phyloP scores from a whole-genome alignment of 1,139 yeast species.

The Candida tunisiensis region DNA sequence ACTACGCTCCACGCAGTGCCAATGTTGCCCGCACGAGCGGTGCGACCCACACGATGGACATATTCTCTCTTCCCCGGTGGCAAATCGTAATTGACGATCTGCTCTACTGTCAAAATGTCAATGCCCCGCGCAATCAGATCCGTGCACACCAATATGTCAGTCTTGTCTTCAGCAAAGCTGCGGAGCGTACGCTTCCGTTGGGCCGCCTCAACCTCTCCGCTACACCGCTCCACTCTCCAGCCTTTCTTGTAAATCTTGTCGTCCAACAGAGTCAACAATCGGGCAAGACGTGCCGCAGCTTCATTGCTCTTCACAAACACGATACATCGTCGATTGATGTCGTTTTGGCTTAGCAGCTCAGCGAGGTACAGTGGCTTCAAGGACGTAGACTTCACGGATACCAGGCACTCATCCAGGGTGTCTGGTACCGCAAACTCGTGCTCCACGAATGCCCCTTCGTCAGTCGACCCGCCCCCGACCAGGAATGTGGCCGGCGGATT shows the following conservation, averaged over 20 bases:
- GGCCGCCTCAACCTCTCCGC: constrained; percentile 21
- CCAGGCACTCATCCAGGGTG: constrained; percentile 16
- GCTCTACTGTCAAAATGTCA: constrained; percentile 53
- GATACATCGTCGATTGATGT: constrained; percentile 22
- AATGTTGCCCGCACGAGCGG: constrained; percentile 73
- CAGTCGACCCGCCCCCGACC: constrained; percentile 24
- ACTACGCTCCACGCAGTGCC: constrained; percentile 64
- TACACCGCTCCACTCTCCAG: constrained; percentile 14
- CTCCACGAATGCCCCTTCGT: constrained; percentile 36
- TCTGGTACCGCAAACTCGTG: constrained; percentile 27
- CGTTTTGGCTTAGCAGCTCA: constrained; percentile 28
- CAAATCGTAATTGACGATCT: constrained; percentile 78
- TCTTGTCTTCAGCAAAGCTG: constrained; percentile 33
- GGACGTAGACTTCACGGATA: constrained; percentile 15
- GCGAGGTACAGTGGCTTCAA: constrained; percentile 60
- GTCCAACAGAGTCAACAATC: constrained; percentile 35
- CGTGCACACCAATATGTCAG: constrained; percentile 59
- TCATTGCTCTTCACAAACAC: constrained; percentile 82
- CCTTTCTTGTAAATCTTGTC: constrained; percentile 8
- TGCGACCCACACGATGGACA: constrained; percentile 90
- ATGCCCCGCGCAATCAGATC: constrained; percentile 94
- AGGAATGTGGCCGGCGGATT: constrained; percentile 50
- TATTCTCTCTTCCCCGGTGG: constrained; percentile 85
- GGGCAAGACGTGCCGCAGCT: constrained; percentile 58
- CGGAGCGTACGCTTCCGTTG: constrained; percentile 25